Conservation (phyloP, 2,329 filamentous ascomycete genomes). For the Torrubiella hemipterigena region DNA sequence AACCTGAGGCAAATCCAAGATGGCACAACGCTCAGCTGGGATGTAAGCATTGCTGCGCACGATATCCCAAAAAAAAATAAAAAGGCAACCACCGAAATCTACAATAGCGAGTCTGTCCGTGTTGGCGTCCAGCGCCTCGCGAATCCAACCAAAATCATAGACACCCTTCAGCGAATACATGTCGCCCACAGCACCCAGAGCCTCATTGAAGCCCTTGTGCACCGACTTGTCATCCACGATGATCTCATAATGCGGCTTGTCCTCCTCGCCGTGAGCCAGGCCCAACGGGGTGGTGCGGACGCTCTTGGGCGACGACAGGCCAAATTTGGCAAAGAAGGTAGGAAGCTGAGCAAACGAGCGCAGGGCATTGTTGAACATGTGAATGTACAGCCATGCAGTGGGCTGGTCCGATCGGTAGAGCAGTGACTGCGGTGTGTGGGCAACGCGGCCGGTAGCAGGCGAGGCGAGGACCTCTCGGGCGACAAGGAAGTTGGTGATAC, state of each 20-base stretch:
- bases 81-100: slow-evolving; percentile 2
- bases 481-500: slow-evolving; percentile 1
- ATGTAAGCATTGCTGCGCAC: not conserved
- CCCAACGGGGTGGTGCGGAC: slow-evolving; percentile 1
- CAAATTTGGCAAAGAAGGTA: not conserved
- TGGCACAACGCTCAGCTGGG: not conserved
- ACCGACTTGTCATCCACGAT: not conserved
- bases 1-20: not conserved
- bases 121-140: not conserved
- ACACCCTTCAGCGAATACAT: slow-evolving; percentile 3
- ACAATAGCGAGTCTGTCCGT: not conserved
- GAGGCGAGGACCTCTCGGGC: not conserved
- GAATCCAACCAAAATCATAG: slow-evolving; percentile 4
- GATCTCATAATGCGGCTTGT: not conserved
- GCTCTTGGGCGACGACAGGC: slow-evolving; percentile 1
- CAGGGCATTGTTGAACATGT: slow-evolving; percentile 1
- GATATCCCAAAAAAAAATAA: slow-evolving; percentile 2
- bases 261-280: not conserved
- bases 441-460: not conserved
- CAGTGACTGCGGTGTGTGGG: slow-evolving; percentile 1
- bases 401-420: slow-evolving; percentile 1
- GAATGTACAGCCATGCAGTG: not conserved
- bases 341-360: slow-evolving; percentile 1
- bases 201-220: slow-evolving; percentile 1
- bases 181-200: not conserved